Base-by-base conservation (phyloP, 2,329 filamentous ascomycete genomes). In the Cladosporium colombiae region DNA sequence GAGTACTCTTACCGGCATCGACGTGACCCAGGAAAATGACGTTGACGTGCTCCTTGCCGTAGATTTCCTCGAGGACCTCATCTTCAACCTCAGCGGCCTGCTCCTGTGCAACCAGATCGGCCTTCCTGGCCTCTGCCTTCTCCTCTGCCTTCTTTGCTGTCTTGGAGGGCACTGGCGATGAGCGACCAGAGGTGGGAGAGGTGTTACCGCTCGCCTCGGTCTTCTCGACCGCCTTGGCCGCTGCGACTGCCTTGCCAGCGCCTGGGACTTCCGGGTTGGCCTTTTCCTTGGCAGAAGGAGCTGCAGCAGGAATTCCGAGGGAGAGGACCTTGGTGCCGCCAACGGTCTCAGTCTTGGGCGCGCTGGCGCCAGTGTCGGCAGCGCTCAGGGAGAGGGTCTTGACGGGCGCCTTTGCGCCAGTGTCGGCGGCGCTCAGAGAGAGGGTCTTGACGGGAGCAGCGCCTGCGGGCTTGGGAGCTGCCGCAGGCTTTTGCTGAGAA, bases 21-120 rank as follows among this genome's bases (percentile, higher is more conserved):
- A 99, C 96, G 84, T 99, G 95, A 61, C 95, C 94, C 75, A 98
- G 91, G 81, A 98, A 97, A 70, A 98, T 97, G 72, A 99, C 90
- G 81, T 99, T 99, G 74, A 99, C 85, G 73, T 90, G 88, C 76
- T 90, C 93, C 80, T 98, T 97, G 77, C 95, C 95, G 78, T 95
- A 99, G 68, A 99, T 95, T 78, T 98, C 94, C 78, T 93, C 92
- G 67, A 99, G 82, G 0, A 92, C 94, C 29, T 93, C 83, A 77
- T 97, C 83, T 77, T 98, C 88, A 80, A 95, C 82, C 86, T 93
- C 79, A 79, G 90, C 78, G 81, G 86, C 84, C 77, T 96, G 91
- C 75, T 94, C 90, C 79, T 93, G 91, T 68, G 90, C 86, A 66
- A 99, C 91, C 40, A 91, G 88, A 77, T 96, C 92, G n/a, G 86